Conservation (phyloP, 2,329 filamentous ascomycete genomes). For the Aphanocladium album region DNA sequence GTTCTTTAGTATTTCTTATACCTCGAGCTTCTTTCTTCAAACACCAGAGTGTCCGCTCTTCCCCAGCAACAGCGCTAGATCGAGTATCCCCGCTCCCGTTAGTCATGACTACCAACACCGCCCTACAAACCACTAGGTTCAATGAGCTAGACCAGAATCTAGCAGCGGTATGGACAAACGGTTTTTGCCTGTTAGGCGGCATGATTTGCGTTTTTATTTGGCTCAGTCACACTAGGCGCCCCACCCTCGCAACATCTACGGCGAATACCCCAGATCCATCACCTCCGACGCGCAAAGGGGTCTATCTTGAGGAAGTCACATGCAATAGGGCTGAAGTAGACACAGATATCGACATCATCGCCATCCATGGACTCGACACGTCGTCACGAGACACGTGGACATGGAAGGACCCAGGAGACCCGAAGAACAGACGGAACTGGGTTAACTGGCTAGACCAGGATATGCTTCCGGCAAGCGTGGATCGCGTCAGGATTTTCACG, state of each 20-base stretch:
- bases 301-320: not conserved
- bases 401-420: constrained; percentile 13
- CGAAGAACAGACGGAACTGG: constrained; percentile 11
- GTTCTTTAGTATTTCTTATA: too few relatives aligned
- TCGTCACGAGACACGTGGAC: constrained; percentile 26
- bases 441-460: not conserved
- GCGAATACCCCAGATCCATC: not conserved
- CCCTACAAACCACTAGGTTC: not conserved
- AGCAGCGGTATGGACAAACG: not conserved
- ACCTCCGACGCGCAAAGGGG: not conserved
- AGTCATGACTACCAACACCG: too few relatives aligned
- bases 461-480: not conserved
- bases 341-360: constrained; percentile 26
- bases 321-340: not conserved
- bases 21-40: too few relatives aligned
- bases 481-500: not conserved
- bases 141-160: not conserved
- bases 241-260: not conserved
- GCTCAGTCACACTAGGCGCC: not conserved
- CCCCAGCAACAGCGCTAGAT: too few relatives aligned
- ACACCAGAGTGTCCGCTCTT: too few relatives aligned
- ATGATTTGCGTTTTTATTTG: not conserved
- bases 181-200: not conserved
- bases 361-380: constrained; percentile 32
- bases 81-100: too few relatives aligned